Evolutionary conservation across 2,329 filamentous ascomycete species (phyloP).

Genomic region (Colletotrichum theobromicola): DNA sequence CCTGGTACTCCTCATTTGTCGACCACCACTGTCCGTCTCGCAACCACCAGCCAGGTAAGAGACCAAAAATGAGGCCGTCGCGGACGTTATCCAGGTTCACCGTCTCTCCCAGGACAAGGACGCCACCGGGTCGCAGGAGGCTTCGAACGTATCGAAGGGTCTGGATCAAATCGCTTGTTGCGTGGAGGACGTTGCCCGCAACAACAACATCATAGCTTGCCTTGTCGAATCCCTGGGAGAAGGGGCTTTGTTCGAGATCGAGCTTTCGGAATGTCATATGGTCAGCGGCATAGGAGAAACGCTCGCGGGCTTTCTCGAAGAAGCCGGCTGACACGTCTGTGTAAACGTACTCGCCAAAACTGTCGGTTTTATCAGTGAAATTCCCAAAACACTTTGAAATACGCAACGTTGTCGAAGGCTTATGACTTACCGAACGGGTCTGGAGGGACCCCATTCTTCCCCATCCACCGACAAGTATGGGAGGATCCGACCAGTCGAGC

Average conservation of each 20-base stretch:
- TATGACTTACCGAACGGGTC: not conserved
- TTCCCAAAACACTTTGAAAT: not conserved
- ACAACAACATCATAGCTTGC: slow-evolving; percentile 39
- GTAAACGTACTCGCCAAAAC: slow-evolving; percentile 39
- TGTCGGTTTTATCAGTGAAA: not conserved
- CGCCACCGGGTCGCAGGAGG: slow-evolving; percentile 32
- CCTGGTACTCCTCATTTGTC: slow-evolving; percentile 13
- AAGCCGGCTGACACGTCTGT: slow-evolving; percentile 50
- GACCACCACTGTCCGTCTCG: not conserved
- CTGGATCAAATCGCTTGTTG: slow-evolving; percentile 27
- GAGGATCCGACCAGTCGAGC: slow-evolving; percentile 40
- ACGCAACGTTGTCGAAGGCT: not conserved
- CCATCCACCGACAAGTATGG: slow-evolving; percentile 26
- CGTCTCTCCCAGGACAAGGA: slow-evolving; percentile 27
- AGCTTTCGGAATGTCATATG: slow-evolving; percentile 25
- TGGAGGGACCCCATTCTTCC: not conserved
- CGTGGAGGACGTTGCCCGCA: slow-evolving; percentile 34
- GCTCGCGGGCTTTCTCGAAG: slow-evolving; percentile 39
- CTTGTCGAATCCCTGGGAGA: slow-evolving; percentile 35
- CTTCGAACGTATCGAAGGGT: slow-evolving; percentile 22
- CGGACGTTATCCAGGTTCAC: slow-evolving; percentile 19
- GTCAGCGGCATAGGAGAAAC: slow-evolving; percentile 26
- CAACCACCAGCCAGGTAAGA: slow-evolving; percentile 43
- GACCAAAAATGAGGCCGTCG: slow-evolving; percentile 32
- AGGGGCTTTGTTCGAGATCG: slow-evolving; percentile 35